phyloP scores from a whole-genome alignment of 495 filamentous ascomycete genomes.

The Aspergillus affinis region DNA sequence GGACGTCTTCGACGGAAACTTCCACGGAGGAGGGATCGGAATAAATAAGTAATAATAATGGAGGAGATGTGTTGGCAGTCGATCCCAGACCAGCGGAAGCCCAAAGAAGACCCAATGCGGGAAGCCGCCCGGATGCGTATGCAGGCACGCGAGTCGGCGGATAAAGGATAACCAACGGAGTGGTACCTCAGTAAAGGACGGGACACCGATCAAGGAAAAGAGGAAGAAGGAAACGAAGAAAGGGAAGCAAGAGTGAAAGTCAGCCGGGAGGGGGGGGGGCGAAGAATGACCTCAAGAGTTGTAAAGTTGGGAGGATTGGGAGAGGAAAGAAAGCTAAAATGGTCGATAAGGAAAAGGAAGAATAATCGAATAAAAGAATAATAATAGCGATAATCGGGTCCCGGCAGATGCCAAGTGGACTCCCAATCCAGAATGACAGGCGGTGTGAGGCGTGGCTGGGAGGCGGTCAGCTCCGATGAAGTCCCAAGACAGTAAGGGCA shows the following conservation, averaged over 20 bases:
- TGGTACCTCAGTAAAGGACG: no score
- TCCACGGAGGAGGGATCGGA: conserved; percentile 9
- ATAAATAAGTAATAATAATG: conserved; percentile 1
- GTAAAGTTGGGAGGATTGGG: no score
- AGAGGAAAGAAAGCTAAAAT: no score
- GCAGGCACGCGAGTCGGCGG: conserved; percentile 31
- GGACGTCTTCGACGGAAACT: conserved; percentile 11
- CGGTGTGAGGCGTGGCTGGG: no score
- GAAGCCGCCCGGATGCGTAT: conserved; percentile 22
- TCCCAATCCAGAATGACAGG: no score
- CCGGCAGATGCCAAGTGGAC: no score
- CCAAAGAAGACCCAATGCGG: conserved; percentile 20
- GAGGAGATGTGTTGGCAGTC: conserved; percentile 23
- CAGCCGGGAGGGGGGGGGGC: not conserved
- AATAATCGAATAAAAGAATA: no score
- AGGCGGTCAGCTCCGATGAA: no score
- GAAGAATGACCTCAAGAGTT: no score
- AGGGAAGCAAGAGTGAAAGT: not conserved
- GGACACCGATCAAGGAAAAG: not conserved
- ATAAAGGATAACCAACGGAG: not conserved
- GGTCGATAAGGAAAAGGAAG: no score
- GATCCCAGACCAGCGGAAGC: conserved; percentile 9
- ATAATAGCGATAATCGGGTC: no score
- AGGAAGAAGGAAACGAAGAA: not conserved
- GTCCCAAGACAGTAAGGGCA: no score